phyloP scores from a whole-genome alignment of 2,329 filamentous ascomycete genomes.

The Cordyceps javanica region DNA sequence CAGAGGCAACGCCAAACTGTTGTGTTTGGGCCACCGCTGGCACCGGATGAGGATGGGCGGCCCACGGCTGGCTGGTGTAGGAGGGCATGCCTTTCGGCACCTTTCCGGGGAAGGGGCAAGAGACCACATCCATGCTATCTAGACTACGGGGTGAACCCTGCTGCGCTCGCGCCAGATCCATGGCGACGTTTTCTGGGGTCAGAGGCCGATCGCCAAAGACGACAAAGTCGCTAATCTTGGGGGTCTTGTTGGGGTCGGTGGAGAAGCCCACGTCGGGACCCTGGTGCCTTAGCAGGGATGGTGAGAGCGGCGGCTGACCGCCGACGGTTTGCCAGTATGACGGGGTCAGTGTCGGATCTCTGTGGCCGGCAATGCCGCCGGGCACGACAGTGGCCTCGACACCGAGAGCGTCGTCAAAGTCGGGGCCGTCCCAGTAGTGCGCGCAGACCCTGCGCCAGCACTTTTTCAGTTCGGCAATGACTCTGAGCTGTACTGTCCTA shows the following conservation, averaged over 20 bases:
- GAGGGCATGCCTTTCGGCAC: constrained; percentile 33
- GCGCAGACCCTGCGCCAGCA: constrained; percentile 92
- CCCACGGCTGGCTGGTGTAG: constrained; percentile 36
- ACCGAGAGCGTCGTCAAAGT: constrained; percentile 56
- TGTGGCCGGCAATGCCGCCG: constrained; percentile 63
- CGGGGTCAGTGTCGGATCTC: constrained; percentile 50
- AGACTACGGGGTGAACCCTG: constrained; percentile 48
- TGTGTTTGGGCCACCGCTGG: constrained; percentile 33
- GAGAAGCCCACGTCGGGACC: constrained; percentile 34
- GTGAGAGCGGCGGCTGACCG: constrained; percentile 37
- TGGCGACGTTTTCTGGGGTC: constrained; percentile 37
- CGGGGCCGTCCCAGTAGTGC: constrained; percentile 76
- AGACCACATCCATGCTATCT: constrained; percentile 54
- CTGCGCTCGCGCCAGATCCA: constrained; percentile 18
- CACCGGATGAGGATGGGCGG: constrained; percentile 43
- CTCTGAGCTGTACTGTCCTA: constrained; percentile 63
- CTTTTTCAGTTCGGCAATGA: constrained; percentile 89
- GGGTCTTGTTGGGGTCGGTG: constrained; percentile 39
- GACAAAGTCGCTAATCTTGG: constrained; percentile 41
- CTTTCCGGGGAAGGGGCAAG: constrained; percentile 58
- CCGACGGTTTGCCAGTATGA: constrained; percentile 45
- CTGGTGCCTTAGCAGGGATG: constrained; percentile 18
- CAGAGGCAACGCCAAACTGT: constrained; percentile 45
- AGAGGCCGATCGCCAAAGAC: constrained; percentile 38
- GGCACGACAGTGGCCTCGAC: constrained; percentile 65